Conservation (phyloP, 805 yeast genomes). For the Candida bentonensis region DNA sequence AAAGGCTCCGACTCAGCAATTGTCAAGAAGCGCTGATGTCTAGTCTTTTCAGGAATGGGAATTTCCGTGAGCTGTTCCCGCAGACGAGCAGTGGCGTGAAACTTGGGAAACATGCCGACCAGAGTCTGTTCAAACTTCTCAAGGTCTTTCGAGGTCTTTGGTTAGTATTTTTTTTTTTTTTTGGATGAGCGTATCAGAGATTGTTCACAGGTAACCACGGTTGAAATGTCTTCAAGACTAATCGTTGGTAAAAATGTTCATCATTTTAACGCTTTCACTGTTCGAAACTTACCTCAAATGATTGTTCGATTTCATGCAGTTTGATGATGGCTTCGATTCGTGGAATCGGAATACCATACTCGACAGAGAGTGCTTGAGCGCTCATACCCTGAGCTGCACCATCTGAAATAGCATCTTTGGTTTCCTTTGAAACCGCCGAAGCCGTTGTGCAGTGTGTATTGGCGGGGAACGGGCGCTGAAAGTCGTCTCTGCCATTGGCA, state of each 20-base stretch:
- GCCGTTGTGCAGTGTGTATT: constrained; percentile 62
- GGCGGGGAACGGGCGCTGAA: constrained; percentile 61
- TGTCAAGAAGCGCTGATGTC: constrained; percentile 69
- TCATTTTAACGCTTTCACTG: constrained; percentile 27
- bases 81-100: constrained; percentile 11
- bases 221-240: constrained; percentile 60
- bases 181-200: constrained; percentile 11
- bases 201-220: constrained; percentile 32
- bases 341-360: constrained; percentile 67
- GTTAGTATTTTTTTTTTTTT: constrained; percentile 20
- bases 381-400: constrained; percentile 42
- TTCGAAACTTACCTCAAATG: constrained; percentile 45
- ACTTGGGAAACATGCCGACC: constrained; percentile 70
- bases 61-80: constrained; percentile 84
- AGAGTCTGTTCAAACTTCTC: constrained; percentile 43
- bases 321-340: constrained; percentile 80
- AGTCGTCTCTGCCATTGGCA: constrained; percentile 7
- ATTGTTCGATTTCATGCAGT: constrained; percentile 49
- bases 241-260: constrained; percentile 36
- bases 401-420: constrained; percentile 45
- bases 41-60: constrained; percentile 75
- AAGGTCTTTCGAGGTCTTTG: constrained; percentile 40
- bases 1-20: constrained; percentile 92
- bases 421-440: constrained; percentile 38
- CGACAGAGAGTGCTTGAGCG: constrained; percentile 61